Percentiles rank a stretch among this genome's conserved stretches.
phyloP scores from a whole-genome alignment of 1,284 basidiomycete species.

The Clitocybe nebularis region DNA sequence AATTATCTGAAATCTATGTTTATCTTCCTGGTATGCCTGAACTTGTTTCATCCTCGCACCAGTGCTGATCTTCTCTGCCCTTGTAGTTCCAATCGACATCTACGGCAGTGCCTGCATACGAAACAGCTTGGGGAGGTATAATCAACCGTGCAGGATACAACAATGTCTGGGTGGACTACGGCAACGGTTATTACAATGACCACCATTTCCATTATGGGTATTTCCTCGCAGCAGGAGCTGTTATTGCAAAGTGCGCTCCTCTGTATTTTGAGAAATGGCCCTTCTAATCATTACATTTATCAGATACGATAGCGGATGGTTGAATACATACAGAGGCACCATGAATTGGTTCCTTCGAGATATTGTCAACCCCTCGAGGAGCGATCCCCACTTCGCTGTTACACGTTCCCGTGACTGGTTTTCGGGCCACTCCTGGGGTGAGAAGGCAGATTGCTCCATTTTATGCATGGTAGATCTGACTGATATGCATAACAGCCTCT shows the following conservation, averaged over 20 bases:
- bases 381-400: slow-evolving; percentile 29
- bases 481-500: slow-evolving; percentile 20
- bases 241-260: slow-evolving; percentile 25
- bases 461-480: not conserved
- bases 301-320: slow-evolving; percentile 24
- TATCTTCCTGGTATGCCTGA: slow-evolving; percentile 17
- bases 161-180: slow-evolving; percentile 28
- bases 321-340: slow-evolving; percentile 19
- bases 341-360: slow-evolving; percentile 29
- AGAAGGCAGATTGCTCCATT: not conserved
- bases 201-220: slow-evolving; percentile 35
- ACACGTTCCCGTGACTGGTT: slow-evolving; percentile 31
- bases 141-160: slow-evolving; percentile 28
- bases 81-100: slow-evolving; percentile 23
- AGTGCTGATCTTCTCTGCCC: not conserved
- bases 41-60: not conserved
- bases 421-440: slow-evolving; percentile 34
- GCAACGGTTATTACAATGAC: slow-evolving; percentile 33
- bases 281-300: not conserved
- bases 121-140: slow-evolving; percentile 33
- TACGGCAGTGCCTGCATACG: slow-evolving; percentile 26
- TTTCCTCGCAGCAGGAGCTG: slow-evolving; percentile 27
- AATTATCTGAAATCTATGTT: slow-evolving; percentile 22
- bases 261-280: not conserved
- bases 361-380: slow-evolving; percentile 29